Evolutionary conservation across 768 basidiomycete genomes (phyloP).

Genomic region (Zangia roseola): DNA sequence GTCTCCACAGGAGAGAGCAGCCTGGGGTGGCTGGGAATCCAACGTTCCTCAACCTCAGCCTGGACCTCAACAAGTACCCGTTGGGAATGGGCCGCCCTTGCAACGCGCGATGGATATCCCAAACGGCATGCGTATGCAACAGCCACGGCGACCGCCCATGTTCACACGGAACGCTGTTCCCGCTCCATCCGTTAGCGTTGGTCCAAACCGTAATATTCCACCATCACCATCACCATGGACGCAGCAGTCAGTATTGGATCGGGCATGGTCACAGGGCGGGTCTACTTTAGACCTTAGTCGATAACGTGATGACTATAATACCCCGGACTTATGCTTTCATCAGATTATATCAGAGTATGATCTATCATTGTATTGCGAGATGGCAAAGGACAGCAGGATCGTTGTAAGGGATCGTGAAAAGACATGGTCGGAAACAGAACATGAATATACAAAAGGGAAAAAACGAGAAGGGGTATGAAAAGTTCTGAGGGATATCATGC

Average conservation of each 20-base stretch:
- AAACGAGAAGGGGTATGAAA: not conserved
- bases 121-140: constrained; percentile 51
- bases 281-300: constrained; percentile 40
- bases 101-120: constrained; percentile 53
- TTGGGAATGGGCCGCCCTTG: constrained; percentile 30
- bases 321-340: not conserved
- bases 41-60: constrained; percentile 29
- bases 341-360: not conserved
- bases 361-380: constrained; percentile 19
- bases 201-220: constrained; percentile 39
- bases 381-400: not conserved
- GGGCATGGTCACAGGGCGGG: constrained; percentile 43
- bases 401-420: not conserved
- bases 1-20: constrained; percentile 21
- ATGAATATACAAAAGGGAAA: not conserved
- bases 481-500: constrained; percentile 20
- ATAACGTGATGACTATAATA: constrained; percentile 22
- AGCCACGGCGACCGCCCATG: constrained; percentile 57
- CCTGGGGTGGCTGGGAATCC: constrained; percentile 30
- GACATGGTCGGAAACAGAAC: not conserved
- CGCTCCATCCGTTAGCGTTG: constrained; percentile 34
- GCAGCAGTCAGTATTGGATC: constrained; percentile 40
- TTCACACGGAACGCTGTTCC: constrained; percentile 41
- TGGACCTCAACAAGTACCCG: constrained; percentile 31
- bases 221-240: constrained; percentile 39